phyloP scores from a whole-genome alignment of 192 early-diverging fungal genomes.

The Umbelopsis ramanniana region DNA sequence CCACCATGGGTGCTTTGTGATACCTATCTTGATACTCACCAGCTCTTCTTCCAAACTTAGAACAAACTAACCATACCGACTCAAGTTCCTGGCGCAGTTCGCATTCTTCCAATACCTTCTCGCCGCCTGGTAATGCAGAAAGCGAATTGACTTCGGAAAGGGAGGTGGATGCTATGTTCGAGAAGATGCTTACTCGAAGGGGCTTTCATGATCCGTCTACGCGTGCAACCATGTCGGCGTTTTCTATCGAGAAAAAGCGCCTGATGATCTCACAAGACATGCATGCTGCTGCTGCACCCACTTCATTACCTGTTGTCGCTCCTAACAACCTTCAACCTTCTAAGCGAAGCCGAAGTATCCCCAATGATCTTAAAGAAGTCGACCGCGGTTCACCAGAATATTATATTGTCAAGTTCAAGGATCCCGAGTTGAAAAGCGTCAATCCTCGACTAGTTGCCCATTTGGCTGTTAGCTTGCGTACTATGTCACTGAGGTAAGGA shows the following conservation, averaged over 20 bases:
- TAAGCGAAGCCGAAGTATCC: slow-evolving; percentile 20
- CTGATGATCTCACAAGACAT: slow-evolving; percentile 56
- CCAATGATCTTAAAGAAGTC: slow-evolving; percentile 42
- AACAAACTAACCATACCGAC: slow-evolving; percentile 15
- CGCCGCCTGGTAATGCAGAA: slow-evolving; percentile 25
- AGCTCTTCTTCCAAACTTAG: neutral
- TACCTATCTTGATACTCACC: neutral
- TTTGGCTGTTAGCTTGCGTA: slow-evolving; percentile 57
- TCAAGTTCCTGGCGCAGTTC: slow-evolving; percentile 40
- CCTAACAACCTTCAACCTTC: slow-evolving; percentile 34
- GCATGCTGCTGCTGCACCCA: slow-evolving; percentile 25
- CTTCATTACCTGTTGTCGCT: slow-evolving; percentile 27
- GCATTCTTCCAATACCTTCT: slow-evolving; percentile 34
- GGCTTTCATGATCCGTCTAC: slow-evolving; percentile 53
- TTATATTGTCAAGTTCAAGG: slow-evolving; percentile 53
- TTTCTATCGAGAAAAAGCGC: slow-evolving; percentile 60
- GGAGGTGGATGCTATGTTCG: slow-evolving; percentile 55
- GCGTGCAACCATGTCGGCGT: slow-evolving; percentile 48
- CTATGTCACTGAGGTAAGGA: slow-evolving; percentile 55
- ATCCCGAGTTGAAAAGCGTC: slow-evolving; percentile 44
- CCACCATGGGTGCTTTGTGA: neutral
- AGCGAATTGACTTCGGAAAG: slow-evolving; percentile 41
- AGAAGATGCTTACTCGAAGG: slow-evolving; percentile 55
- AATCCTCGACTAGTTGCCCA: slow-evolving; percentile 48
- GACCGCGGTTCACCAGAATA: slow-evolving; percentile 55